Conservation (phyloP, 441 rosid genomes). For the Erysimum pusillum region DNA sequence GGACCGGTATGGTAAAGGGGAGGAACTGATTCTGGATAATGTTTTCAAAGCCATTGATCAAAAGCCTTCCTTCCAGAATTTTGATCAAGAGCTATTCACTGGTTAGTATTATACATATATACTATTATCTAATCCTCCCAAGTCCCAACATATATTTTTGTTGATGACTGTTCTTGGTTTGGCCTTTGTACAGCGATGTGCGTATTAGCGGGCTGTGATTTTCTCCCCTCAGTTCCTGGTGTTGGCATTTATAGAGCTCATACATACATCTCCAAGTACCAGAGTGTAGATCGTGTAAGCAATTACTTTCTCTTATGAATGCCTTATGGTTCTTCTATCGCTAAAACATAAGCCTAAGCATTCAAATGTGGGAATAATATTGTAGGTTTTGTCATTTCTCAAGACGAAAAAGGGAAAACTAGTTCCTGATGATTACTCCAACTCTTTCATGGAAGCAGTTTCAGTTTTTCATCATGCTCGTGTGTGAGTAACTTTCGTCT, state of each 20-base stretch:
- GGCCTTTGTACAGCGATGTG: slow-evolving; percentile 74
- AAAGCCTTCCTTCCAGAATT: slow-evolving; percentile 71
- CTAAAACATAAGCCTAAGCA: slow-evolving; percentile 18
- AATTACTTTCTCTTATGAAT: not conserved
- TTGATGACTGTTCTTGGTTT: slow-evolving; percentile 33
- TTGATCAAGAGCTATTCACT: slow-evolving; percentile 64
- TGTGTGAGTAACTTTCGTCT: slow-evolving; percentile 53
- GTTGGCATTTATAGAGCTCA: slow-evolving; percentile 83
- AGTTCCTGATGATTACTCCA: slow-evolving; percentile 80
- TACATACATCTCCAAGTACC: slow-evolving; percentile 73
- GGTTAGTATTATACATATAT: slow-evolving; percentile 50
- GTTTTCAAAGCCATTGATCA: slow-evolving; percentile 58
- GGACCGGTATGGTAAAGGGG: slow-evolving; percentile 87
- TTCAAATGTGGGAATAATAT: not conserved
- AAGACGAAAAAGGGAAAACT: slow-evolving; percentile 75
- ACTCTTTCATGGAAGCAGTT: slow-evolving; percentile 72
- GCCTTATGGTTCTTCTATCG: slow-evolving; percentile 22
- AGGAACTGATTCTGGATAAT: slow-evolving; percentile 68
- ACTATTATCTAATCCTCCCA: not conserved
- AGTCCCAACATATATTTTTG: slow-evolving; percentile 27
- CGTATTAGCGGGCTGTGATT: slow-evolving; percentile 92
- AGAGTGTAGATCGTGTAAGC: slow-evolving; percentile 83
- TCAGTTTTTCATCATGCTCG: slow-evolving; percentile 89
- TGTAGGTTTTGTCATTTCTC: slow-evolving; percentile 78
- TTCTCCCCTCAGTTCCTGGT: slow-evolving; percentile 90